Evolutionary conservation across 441 rosid species (phyloP).

Genomic region (Populus hybrid): DNA sequence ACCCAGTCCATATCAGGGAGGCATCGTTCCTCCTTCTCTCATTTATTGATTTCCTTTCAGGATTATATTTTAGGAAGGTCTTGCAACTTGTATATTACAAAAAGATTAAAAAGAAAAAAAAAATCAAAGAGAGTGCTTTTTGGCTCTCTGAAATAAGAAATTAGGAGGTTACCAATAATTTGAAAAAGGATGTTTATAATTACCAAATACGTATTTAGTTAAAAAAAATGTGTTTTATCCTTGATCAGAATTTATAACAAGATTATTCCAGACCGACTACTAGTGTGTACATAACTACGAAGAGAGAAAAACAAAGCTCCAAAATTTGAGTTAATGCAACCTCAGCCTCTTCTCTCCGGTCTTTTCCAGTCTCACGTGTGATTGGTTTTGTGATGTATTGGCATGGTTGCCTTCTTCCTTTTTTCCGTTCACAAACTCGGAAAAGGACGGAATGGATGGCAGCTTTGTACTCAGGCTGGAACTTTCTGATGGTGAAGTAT

Average conservation of each 20-base stretch:
- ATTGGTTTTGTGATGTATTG: constrained; percentile 27
- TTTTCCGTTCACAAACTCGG: constrained; percentile 63
- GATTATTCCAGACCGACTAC: neutral
- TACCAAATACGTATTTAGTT: neutral
- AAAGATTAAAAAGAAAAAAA: too few species aligned
- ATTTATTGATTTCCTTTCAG: neutral
- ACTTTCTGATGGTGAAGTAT: constrained; percentile 14
- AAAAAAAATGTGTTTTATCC: neutral
- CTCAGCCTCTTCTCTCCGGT: constrained; percentile 53
- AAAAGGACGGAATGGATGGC: constrained; percentile 72
- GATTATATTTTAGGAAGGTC: neutral
- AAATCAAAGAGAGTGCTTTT: neutral
- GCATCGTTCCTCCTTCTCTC: too few species aligned
- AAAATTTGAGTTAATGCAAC: constrained; percentile 30
- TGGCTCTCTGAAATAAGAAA: neutral
- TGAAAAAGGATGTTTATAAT: neutral
- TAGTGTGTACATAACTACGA: neutral
- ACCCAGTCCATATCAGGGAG: neutral
- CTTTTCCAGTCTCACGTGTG: constrained; percentile 29
- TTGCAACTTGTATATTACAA: neutral
- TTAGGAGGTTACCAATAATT: neutral
- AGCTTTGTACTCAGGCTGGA: constrained; percentile 25
- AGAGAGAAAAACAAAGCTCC: neutral
- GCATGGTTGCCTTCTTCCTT: constrained; percentile 26
- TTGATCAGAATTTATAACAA: neutral